Conservation (phyloP, 371 early-diverging fungal genomes). For the Capillidium rhysosporum region DNA sequence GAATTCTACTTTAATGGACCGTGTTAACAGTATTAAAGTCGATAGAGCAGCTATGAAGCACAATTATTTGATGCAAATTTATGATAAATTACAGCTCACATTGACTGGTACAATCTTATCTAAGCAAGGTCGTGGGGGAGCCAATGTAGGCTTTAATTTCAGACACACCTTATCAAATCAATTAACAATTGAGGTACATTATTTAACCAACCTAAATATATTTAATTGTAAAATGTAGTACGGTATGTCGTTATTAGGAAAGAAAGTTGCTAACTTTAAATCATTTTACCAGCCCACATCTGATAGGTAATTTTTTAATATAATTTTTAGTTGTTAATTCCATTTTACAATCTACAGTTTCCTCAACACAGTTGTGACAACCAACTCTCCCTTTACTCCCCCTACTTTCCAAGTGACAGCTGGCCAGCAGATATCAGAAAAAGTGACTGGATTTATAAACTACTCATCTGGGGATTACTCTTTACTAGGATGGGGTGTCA, state of each 20-base stretch:
- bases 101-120: slow-evolving; percentile 47
- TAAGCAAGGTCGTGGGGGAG: slow-evolving; percentile 54
- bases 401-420: slow-evolving; percentile 38
- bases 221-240: too few relatives aligned
- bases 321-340: background rate
- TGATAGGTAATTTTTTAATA: slow-evolving; percentile 23
- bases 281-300: slow-evolving; percentile 39
- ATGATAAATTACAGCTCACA: slow-evolving; percentile 34
- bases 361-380: background rate
- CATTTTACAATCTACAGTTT: background rate
- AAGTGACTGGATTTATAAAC: slow-evolving; percentile 52
- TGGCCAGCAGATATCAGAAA: slow-evolving; percentile 34
- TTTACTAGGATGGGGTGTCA: slow-evolving; percentile 39
- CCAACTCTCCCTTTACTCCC: slow-evolving; percentile 24
- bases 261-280: slow-evolving; percentile 34
- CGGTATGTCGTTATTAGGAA: slow-evolving; percentile 31
- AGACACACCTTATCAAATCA: slow-evolving; percentile 52
- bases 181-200: slow-evolving; percentile 37
- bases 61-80: slow-evolving; percentile 33
- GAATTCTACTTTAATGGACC: background rate
- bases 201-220: too few relatives aligned
- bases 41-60: background rate
- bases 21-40: background rate
- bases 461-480: slow-evolving; percentile 54
- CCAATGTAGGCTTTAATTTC: slow-evolving; percentile 45